These are phyloP conservation scores for Scopulariopsis brevicaulis DNA, from an alignment of 2,329 filamentous ascomycete genomes.

Conservation along the genomic window DNA sequence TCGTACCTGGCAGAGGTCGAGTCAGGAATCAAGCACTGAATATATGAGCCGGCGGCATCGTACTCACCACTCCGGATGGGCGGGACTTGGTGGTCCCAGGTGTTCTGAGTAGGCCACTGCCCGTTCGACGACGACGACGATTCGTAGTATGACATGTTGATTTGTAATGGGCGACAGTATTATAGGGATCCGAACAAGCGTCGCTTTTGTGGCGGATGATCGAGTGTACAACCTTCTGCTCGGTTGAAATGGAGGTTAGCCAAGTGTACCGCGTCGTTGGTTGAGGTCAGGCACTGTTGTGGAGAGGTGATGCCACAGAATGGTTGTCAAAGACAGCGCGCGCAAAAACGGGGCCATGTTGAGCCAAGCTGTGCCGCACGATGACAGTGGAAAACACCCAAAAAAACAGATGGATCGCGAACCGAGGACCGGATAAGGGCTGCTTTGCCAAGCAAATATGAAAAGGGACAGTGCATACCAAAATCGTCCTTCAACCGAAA, in stretches of 20 bases:
- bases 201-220: neutral
- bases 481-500: neutral
- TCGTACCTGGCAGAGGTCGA: constrained; percentile 45
- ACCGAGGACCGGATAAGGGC: neutral
- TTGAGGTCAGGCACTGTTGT: neutral
- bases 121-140: constrained; percentile 14
- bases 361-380: too few species aligned
- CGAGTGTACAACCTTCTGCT: neutral
- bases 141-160: constrained; percentile 33
- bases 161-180: neutral
- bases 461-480: neutral
- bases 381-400: neutral
- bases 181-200: neutral
- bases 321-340: neutral
- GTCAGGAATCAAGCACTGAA: constrained; percentile 1
- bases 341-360: neutral
- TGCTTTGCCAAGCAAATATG: neutral
- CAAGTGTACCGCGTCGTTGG: neutral
- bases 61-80: constrained; percentile 22
- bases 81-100: constrained; percentile 34
- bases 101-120: constrained; percentile 26
- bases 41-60: constrained; percentile 3
- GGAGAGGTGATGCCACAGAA: neutral
- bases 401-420: neutral
- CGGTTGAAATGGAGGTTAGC: neutral